Percentiles rank a stretch among this genome's conserved stretches.
phyloP scores from a whole-genome alignment of 495 filamentous ascomycete genomes.

The Aeminium ludgeri region DNA sequence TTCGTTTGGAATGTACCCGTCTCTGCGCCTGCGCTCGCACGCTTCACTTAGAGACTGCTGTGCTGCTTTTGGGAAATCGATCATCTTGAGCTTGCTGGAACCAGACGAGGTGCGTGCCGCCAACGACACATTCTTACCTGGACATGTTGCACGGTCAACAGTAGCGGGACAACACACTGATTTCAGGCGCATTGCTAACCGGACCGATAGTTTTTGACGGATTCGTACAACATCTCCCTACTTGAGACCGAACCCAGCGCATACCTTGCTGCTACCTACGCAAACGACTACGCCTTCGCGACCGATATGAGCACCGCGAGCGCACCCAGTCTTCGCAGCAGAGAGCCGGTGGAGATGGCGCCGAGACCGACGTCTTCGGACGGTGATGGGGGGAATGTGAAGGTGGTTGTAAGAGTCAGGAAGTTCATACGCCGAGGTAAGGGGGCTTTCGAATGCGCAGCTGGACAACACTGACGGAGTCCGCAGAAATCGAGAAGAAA shows the following conservation, averaged over 20 bases:
- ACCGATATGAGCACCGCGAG: slow-evolving; percentile 22
- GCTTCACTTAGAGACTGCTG: slow-evolving; percentile 8
- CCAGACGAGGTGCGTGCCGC: slow-evolving; percentile 11
- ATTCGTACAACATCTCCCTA: too few relatives aligned
- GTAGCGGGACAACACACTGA: too few relatives aligned
- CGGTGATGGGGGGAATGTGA: slow-evolving; percentile 67
- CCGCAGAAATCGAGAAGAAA: slow-evolving; percentile 56
- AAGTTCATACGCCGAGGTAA: slow-evolving; percentile 79
- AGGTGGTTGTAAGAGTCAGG: slow-evolving; percentile 83
- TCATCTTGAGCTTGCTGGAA: background rate
- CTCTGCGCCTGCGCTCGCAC: slow-evolving; percentile 8
- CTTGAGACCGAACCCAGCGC: too few relatives aligned
- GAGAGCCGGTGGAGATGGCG: slow-evolving; percentile 18
- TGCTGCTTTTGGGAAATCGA: slow-evolving; percentile 9
- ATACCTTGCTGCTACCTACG: too few relatives aligned
- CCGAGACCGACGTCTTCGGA: slow-evolving; percentile 18
- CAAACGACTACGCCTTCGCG: too few relatives aligned
- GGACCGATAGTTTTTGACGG: too few relatives aligned
- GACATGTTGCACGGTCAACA: too few relatives aligned
- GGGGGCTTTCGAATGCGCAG: slow-evolving; percentile 1
- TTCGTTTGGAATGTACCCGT: slow-evolving; percentile 6
- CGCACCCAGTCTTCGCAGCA: slow-evolving; percentile 22
- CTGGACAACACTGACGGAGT: slow-evolving; percentile 1
- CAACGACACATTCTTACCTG: slow-evolving; percentile 1
- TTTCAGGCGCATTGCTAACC: too few relatives aligned